phyloP scores from a whole-genome alignment of 257 asterid genomes.

The Solanum ossicruentum region DNA sequence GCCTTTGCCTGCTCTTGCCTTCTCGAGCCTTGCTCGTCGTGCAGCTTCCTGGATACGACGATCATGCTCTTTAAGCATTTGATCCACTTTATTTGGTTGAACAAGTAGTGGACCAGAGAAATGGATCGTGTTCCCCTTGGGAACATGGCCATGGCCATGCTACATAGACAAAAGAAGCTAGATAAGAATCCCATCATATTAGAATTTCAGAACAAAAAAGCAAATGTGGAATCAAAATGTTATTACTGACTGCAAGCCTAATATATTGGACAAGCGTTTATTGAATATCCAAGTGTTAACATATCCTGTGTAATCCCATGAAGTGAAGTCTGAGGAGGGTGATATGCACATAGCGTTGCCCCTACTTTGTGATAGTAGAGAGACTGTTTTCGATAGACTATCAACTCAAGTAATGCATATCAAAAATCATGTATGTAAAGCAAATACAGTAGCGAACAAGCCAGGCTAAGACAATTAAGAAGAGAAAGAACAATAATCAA shows the following conservation, averaged over 20 bases:
- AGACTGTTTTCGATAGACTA: too few relatives aligned
- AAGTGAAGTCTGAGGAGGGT: too few relatives aligned
- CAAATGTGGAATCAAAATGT: neutral
- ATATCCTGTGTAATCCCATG: too few relatives aligned
- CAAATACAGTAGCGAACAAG: too few relatives aligned
- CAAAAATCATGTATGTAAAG: too few relatives aligned
- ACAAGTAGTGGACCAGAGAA: conserved; percentile 70
- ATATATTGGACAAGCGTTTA: neutral
- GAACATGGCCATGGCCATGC: conserved; percentile 26
- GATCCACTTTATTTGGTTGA: conserved; percentile 62
- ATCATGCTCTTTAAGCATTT: conserved; percentile 81
- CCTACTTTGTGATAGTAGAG: too few relatives aligned
- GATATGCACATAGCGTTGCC: too few relatives aligned
- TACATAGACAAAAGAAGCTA: neutral
- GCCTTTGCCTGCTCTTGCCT: conserved; percentile 25
- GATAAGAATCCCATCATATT: neutral
- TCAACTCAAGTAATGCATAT: too few relatives aligned
- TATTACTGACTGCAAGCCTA: neutral
- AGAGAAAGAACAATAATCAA: too few relatives aligned
- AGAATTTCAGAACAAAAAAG: neutral
- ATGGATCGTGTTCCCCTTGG: conserved; percentile 35
- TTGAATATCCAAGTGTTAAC: neutral
- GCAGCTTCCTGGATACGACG: conserved; percentile 75
- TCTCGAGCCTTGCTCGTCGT: conserved; percentile 56
- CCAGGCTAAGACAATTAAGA: too few relatives aligned